A percentile compares a stretch with the other conserved stretches of the same genome.
Conservation (phyloP, 805 yeast species). For the Maudiozyma pseudohumilis region DNA sequence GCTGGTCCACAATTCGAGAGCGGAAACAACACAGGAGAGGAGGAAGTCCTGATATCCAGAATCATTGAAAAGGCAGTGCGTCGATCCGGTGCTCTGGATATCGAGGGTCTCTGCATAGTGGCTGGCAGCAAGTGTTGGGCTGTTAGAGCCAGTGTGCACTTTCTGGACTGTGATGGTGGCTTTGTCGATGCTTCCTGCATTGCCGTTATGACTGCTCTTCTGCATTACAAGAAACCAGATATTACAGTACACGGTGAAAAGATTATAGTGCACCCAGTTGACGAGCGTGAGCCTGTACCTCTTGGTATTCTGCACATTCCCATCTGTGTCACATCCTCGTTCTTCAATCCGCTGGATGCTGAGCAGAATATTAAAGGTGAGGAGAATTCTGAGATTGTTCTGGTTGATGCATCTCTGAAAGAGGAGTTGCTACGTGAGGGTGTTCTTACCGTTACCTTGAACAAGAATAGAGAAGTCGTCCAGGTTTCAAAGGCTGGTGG, state of each 20-base stretch:
- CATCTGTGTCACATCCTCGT: conserved; percentile 79
- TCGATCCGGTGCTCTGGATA: conserved; percentile 81
- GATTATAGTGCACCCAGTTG: conserved; percentile 55
- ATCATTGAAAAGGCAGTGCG: conserved; percentile 86
- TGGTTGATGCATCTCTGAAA: conserved; percentile 65
- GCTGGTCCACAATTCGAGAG: conserved; percentile 79
- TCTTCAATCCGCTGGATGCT: conserved; percentile 56
- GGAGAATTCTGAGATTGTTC: conserved; percentile 44
- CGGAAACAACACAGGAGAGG: conserved; percentile 56
- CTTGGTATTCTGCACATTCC: conserved; percentile 83
- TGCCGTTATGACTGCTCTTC: conserved; percentile 78
- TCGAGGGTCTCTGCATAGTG: conserved; percentile 80
- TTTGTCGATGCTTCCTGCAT: conserved; percentile 82
- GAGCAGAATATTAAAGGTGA: conserved; percentile 68
- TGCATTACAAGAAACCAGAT: conserved; percentile 80
- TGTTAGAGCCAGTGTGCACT: conserved; percentile 81
- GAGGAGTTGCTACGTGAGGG: conserved; percentile 78
- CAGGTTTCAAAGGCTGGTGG: conserved; percentile 91
- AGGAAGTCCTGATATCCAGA: conserved; percentile 71
- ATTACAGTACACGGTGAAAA: conserved; percentile 59
- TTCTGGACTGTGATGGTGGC: conserved; percentile 86
- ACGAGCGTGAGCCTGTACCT: conserved; percentile 81
- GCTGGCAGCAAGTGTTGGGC: conserved; percentile 92
- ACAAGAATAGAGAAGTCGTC: conserved; percentile 83
- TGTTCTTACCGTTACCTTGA: conserved; percentile 71